These are phyloP conservation scores for Nicotiana rustica DNA, from an alignment of 305 asterid species.

Conservation along the genomic window DNA sequence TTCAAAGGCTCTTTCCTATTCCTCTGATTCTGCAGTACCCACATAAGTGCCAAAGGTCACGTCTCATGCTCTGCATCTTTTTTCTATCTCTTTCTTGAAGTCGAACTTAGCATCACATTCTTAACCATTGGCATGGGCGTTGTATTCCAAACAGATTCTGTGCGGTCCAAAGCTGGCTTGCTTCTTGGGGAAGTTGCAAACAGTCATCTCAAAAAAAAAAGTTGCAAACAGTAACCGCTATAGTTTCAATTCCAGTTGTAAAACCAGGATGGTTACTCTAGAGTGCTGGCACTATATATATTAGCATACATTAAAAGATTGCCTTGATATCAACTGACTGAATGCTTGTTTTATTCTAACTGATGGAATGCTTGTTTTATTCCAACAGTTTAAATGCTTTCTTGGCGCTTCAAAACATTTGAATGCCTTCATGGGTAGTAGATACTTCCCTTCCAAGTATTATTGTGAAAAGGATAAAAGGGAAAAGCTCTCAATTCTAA, in stretches of 20 bases:
- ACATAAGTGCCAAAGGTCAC: background rate
- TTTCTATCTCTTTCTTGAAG: background rate
- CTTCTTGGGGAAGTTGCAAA: conserved; percentile 3
- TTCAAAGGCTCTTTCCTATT: background rate
- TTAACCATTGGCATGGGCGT: background rate
- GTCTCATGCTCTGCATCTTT: background rate
- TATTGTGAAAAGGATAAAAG: background rate
- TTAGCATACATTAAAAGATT: background rate
- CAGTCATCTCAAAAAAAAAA: background rate
- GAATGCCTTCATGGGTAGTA: background rate
- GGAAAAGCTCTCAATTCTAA: background rate
- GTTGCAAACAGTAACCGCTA: background rate
- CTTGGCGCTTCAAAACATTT: too few relatives aligned
- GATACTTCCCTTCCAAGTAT: conserved; percentile 26
- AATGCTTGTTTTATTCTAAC: background rate
- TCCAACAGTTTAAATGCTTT: background rate
- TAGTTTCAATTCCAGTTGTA: background rate
- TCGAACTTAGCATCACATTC: background rate
- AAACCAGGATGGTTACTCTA: conserved; percentile 7
- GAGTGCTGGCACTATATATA: background rate
- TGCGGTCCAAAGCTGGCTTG: background rate
- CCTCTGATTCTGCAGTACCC: background rate
- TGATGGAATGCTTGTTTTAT: background rate
- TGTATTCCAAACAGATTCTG: background rate
- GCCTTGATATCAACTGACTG: background rate